phyloP scores from a whole-genome alignment of 495 filamentous ascomycete species.

The Tirmania nivea region DNA sequence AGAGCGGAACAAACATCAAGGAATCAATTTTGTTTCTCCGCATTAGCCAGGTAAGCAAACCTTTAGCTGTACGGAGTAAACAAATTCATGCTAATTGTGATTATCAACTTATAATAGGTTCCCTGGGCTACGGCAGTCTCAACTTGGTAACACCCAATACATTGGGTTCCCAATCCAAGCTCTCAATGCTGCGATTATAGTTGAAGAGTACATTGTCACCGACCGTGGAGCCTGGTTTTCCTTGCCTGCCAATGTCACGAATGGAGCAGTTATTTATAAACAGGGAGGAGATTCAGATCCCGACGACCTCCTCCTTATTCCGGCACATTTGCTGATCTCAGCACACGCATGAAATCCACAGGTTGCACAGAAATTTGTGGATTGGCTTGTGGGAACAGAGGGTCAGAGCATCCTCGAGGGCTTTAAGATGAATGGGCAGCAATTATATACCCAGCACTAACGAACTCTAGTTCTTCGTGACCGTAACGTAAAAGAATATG shows the following conservation, averaged over 20 bases:
- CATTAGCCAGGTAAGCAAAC: conserved; percentile 22
- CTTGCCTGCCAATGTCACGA: conserved; percentile 12
- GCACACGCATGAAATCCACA: conserved; percentile 15
- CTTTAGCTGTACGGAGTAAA: background rate
- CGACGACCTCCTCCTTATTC: conserved; percentile 21
- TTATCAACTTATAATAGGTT: conserved; percentile 16
- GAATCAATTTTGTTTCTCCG: conserved; percentile 25
- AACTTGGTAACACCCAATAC: conserved; percentile 28
- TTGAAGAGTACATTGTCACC: conserved; percentile 26
- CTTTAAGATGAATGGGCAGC: conserved; percentile 18
- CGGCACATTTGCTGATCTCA: conserved; percentile 22
- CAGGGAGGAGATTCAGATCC: conserved; percentile 18
- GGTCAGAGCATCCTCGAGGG: conserved; percentile 21
- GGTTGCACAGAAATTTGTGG: conserved; percentile 19
- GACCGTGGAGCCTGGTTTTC: conserved; percentile 25
- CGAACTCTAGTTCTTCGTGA: too few relatives aligned
- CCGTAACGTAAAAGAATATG: too few relatives aligned
- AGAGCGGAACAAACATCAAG: conserved; percentile 28
- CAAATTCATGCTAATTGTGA: background rate
- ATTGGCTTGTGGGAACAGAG: conserved; percentile 21
- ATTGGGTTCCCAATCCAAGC: conserved; percentile 26
- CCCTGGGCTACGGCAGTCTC: conserved; percentile 25
- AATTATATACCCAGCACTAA: conserved; percentile 18
- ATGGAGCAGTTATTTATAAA: conserved; percentile 22
- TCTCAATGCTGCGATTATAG: conserved; percentile 19